Evolutionary conservation across 2,329 filamentous ascomycete genomes (phyloP).

Genomic region (Calonectria honghensis): DNA sequence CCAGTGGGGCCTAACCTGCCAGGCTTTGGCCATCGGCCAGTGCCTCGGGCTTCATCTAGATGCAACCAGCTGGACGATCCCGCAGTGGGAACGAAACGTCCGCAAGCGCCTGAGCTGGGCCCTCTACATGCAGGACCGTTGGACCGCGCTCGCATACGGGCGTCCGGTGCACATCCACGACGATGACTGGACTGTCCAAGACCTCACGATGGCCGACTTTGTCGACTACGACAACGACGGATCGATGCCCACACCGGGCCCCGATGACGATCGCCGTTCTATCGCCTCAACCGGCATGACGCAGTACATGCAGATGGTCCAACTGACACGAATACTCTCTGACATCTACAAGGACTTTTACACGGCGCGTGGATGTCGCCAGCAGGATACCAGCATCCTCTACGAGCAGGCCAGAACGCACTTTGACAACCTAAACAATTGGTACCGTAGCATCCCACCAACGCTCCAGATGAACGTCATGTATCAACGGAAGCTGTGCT

Average conservation of each 20-base stretch:
- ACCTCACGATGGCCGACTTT: conserved; percentile 57
- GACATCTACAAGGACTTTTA: conserved; percentile 68
- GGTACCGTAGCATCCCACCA: conserved; percentile 67
- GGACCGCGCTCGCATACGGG: conserved; percentile 61
- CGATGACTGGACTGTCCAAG: conserved; percentile 56
- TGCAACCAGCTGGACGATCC: conserved; percentile 73
- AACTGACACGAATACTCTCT: conserved; percentile 67
- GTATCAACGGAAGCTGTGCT: conserved; percentile 64
- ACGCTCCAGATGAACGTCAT: conserved; percentile 66
- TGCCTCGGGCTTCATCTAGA: conserved; percentile 74
- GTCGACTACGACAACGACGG: conserved; percentile 55
- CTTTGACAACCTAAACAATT: conserved; percentile 67
- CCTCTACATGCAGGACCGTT: conserved; percentile 77
- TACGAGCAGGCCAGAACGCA: conserved; percentile 69
- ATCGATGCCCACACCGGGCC: conserved; percentile 40
- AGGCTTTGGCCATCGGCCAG: conserved; percentile 70
- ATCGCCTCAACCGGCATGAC: conserved; percentile 61
- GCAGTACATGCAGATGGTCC: conserved; percentile 68
- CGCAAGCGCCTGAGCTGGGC: conserved; percentile 76
- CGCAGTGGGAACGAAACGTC: conserved; percentile 73
- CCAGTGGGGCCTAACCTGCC: conserved; percentile 64
- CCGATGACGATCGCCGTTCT: conserved; percentile 56
- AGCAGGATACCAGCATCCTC: conserved; percentile 59
- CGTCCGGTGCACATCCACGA: conserved; percentile 57
- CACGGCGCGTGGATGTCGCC: conserved; percentile 56